Conservation (phyloP, 306 rosid genomes). For the Sicyos edulis region DNA sequence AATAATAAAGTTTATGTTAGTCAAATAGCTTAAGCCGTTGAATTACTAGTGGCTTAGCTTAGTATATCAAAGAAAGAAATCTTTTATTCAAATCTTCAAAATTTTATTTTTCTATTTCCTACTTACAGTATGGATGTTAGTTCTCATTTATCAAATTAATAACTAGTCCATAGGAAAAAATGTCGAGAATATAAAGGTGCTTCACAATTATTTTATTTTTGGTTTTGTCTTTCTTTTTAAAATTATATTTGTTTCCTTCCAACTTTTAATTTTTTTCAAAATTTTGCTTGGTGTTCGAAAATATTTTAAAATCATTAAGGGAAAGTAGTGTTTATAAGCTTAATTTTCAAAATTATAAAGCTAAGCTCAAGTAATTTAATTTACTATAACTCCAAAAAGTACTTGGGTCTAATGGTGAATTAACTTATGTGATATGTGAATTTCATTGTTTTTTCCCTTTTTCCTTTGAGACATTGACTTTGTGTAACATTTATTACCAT, state of each 20-base stretch:
- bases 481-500: too few species aligned
- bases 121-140: background rate
- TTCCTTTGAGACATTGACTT: too few species aligned
- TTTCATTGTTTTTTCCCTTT: too few species aligned
- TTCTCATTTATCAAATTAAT: background rate
- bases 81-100: background rate
- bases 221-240: too few species aligned
- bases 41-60: background rate
- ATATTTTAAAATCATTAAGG: too few species aligned
- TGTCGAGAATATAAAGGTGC: background rate
- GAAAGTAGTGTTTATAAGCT: too few species aligned
- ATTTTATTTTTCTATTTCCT: background rate
- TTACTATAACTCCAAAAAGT: background rate
- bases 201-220: too few species aligned
- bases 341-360: too few species aligned
- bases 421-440: too few species aligned
- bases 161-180: background rate
- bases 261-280: too few species aligned
- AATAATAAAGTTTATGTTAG: background rate
- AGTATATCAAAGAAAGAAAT: background rate
- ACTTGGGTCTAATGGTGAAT: background rate
- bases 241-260: too few species aligned
- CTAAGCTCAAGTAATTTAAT: background rate
- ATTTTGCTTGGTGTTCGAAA: too few species aligned
- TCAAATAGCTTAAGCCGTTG: background rate